These are phyloP conservation scores for Comarum palustre DNA, from an alignment of 306 rosid species.

Conservation along the genomic window DNA sequence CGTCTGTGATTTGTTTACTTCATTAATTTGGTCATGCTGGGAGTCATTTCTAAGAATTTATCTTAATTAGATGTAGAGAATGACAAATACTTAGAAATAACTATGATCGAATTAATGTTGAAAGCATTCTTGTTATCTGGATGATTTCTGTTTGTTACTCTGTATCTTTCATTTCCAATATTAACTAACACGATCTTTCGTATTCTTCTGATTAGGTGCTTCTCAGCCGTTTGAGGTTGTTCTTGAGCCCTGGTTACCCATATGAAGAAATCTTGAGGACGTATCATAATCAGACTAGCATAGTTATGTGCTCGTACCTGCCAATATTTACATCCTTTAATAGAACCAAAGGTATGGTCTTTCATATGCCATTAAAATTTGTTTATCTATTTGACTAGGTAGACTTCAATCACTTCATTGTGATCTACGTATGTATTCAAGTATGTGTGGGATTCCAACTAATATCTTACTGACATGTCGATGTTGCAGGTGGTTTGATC, in stretches of 20 bases:
- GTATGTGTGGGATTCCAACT: constrained; percentile 4
- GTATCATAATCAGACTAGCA: constrained; percentile 92
- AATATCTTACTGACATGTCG: constrained; percentile 21
- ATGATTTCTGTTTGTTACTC: neutral
- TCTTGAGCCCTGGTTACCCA: constrained; percentile 99
- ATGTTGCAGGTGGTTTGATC: constrained; percentile 76
- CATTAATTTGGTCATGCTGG: neutral
- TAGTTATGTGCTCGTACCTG: constrained; percentile 88
- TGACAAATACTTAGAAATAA: neutral
- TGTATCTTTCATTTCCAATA: neutral
- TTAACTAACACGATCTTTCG: neutral
- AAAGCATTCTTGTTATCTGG: neutral
- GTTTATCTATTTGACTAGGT: neutral
- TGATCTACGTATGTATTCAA: constrained; percentile 21
- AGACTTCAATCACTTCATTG: neutral
- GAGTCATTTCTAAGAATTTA: neutral
- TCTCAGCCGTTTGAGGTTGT: constrained; percentile 90
- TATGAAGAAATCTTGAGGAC: constrained; percentile 92
- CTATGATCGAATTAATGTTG: neutral
- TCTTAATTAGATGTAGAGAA: neutral
- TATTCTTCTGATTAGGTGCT: constrained; percentile 60
- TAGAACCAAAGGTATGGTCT: constrained; percentile 76
- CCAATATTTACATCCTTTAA: constrained; percentile 87
- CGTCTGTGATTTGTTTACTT: neutral
- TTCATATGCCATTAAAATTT: constrained; percentile 12